Conservation (phyloP, 495 filamentous ascomycete genomes). For the Tuber aestivum region DNA sequence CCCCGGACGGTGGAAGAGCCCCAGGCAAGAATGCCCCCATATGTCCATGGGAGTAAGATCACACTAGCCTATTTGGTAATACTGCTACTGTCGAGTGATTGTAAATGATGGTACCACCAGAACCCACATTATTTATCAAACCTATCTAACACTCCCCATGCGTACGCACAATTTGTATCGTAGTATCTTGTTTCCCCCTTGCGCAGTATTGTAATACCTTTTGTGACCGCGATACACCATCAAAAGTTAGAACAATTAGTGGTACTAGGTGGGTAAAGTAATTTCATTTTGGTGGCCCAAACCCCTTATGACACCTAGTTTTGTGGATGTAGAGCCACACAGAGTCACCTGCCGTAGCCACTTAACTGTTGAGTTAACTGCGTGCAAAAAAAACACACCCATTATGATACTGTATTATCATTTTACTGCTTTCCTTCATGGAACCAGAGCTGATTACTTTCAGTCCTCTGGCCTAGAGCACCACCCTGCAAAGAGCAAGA, state of each 20-base stretch:
- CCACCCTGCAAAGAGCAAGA: background rate
- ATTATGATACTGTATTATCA: background rate
- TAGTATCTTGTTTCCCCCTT: background rate
- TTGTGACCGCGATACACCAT: background rate
- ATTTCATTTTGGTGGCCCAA: background rate
- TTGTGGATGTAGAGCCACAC: background rate
- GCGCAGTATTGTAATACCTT: background rate
- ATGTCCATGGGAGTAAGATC: background rate
- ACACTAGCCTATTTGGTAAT: background rate
- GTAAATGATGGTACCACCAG: background rate
- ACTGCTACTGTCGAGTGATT: background rate
- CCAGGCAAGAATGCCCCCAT: background rate
- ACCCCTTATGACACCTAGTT: background rate
- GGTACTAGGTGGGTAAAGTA: background rate
- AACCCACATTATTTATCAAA: background rate
- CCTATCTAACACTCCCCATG: background rate
- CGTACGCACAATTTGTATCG: background rate
- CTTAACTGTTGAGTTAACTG: background rate
- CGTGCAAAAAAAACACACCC: background rate
- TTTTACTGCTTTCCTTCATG: background rate
- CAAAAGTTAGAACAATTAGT: background rate
- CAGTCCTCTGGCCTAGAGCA: background rate
- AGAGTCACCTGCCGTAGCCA: background rate
- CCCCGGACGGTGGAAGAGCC: background rate
- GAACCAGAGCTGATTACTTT: background rate